Conservation (phyloP, 108 stramenopile species). For the Chaetoceros muelleri region DNA sequence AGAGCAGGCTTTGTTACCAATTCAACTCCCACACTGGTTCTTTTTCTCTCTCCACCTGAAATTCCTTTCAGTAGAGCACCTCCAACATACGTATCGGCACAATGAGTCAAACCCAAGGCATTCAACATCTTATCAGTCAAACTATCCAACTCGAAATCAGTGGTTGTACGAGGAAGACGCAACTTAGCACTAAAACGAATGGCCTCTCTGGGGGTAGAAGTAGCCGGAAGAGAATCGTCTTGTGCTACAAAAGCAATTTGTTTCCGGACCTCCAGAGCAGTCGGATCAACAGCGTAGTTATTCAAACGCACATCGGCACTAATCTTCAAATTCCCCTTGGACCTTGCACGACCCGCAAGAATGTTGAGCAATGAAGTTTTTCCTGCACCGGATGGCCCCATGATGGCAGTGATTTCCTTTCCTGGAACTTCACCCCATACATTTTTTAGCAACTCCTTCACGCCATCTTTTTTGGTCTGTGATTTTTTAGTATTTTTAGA, state of each 20-base stretch:
- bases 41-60: conserved; percentile 55
- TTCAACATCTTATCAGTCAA: conserved; percentile 64
- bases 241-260: conserved; percentile 81
- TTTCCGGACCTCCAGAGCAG: conserved; percentile 18
- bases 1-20: conserved; percentile 37
- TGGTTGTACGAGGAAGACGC: conserved; percentile 38
- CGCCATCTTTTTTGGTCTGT: conserved; percentile 9
- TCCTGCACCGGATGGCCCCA: conserved; percentile 33
- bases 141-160: conserved; percentile 41
- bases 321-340: conserved; percentile 7
- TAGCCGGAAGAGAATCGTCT: conserved; percentile 66
- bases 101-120: conserved; percentile 51
- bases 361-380: conserved; percentile 60
- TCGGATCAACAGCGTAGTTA: conserved; percentile 29
- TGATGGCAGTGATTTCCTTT: conserved; percentile 44
- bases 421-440: conserved; percentile 47
- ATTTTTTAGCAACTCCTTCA: conserved; percentile 21
- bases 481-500: neutral
- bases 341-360: conserved; percentile 36
- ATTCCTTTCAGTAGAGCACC: conserved; percentile 44
- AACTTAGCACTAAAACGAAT: conserved; percentile 76
- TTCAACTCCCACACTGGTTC: conserved; percentile 52
- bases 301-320: conserved; percentile 24
- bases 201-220: conserved; percentile 76
- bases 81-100: conserved; percentile 61